Evolutionary conservation across 2,329 filamentous ascomycete species (phyloP), one percentile per base, ranked within the genome.

Genomic region (Pseudogymnoascus sp.): DNA sequence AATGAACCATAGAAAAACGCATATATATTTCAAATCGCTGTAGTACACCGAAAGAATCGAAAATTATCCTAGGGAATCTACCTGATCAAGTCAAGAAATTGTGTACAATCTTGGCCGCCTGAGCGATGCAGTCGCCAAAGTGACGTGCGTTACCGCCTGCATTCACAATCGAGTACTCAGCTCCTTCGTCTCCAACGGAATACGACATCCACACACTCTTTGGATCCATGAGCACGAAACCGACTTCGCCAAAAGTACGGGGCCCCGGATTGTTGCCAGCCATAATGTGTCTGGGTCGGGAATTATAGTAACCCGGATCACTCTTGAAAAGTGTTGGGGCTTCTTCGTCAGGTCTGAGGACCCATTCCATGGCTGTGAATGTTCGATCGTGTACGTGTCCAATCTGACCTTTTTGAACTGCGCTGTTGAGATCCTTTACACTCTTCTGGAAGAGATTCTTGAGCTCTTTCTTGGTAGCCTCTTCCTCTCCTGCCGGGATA

Each of bases 171-270:
- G 38, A 41, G 38, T 41, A 41, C 38, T 41, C 38, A 41, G 38
- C 38, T 21, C 38, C 43, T 11, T 41, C 35, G n/a, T 59, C 61
- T 23, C 19, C 10, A 19, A 62, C 49, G 23, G 43, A 59, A 62
- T 62, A 62, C 16, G 38, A 59, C 19, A 62, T 62, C 61, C 61
- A 62, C 29, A 59, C 39, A 12, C 35, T 52, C 61, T 62, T 31
- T 23, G 61, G 35, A 41, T 59, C 45, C 23, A 38, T 37, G 45
- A 62, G 55, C 29, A 62, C 49, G 31, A 52, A 62, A 41, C 38
- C 43, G 16, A 41, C 38, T 41, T 41, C 38, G 16, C 38, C 38
- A 41, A 41, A 41, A 41, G 16, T 11, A 41, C 38, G 38, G 38
- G 38, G 38, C n/a, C 61, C 61, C 29, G 31, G 45, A 14, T 49